phyloP scores from a whole-genome alignment of 2,329 filamentous ascomycete genomes.

The Biscogniauxia marginata region DNA sequence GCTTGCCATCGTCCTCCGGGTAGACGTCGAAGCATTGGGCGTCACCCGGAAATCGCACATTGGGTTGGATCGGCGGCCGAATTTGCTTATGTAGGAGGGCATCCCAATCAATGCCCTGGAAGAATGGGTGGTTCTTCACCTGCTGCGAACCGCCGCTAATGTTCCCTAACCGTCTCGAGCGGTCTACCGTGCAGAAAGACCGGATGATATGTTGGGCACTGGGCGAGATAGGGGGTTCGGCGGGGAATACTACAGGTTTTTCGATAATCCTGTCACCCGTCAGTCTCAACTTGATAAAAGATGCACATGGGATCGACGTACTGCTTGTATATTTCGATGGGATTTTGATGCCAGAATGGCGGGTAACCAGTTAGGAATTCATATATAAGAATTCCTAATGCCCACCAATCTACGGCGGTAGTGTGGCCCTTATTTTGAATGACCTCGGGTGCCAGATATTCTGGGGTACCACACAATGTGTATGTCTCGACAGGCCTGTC shows the following conservation, averaged over 20 bases:
- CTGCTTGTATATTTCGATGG: conserved; percentile 84
- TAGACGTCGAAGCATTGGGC: conserved; percentile 81
- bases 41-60: conserved; percentile 69
- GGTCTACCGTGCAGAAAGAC: conserved; percentile 75
- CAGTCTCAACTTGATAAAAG: conserved; percentile 6
- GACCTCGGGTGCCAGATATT: conserved; percentile 81
- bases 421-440: conserved; percentile 79
- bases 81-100: conserved; percentile 63
- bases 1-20: conserved; percentile 68
- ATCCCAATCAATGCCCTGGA: conserved; percentile 71
- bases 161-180: conserved; percentile 75
- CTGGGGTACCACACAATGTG: conserved; percentile 79
- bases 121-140: conserved; percentile 77
- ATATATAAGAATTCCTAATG: conserved; percentile 78
- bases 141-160: conserved; percentile 69
- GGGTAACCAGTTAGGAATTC: conserved; percentile 84
- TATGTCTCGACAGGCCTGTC: conserved; percentile 66
- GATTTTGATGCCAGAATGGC: conserved; percentile 84
- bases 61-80: conserved; percentile 72
- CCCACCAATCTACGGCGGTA: conserved; percentile 84
- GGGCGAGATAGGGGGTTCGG: conserved; percentile 61
- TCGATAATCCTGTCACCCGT: conserved; percentile 65
- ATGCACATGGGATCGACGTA: conserved; percentile 35
- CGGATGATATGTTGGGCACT: conserved; percentile 74
- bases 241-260: conserved; percentile 72